These are phyloP conservation scores for Solidago caesia DNA, from an alignment of 129 eudicot species.

Conservation along the genomic window DNA sequence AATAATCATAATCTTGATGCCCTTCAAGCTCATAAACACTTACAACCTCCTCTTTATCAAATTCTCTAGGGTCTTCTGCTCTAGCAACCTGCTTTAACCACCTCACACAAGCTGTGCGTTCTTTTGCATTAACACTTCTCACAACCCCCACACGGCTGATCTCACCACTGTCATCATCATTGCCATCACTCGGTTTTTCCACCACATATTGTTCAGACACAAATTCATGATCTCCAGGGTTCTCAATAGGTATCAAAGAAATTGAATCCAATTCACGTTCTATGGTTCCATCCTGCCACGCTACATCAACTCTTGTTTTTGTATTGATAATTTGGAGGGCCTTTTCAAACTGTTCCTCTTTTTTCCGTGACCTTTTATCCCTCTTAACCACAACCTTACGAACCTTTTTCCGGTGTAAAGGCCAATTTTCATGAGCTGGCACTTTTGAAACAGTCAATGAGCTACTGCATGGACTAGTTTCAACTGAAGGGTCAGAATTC, in stretches of 20 bases:
- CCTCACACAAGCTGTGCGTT: slow-evolving; percentile 83
- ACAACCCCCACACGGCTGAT: slow-evolving; percentile 87
- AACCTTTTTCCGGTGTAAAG: slow-evolving; percentile 79
- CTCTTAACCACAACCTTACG: slow-evolving; percentile 73
- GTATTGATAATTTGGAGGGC: slow-evolving; percentile 73
- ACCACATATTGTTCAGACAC: slow-evolving; percentile 94
- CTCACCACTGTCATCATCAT: slow-evolving; percentile 47
- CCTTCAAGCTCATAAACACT: slow-evolving; percentile 99
- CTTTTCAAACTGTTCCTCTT: slow-evolving; percentile 74
- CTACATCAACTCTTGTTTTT: slow-evolving; percentile 78
- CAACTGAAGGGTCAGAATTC: slow-evolving; percentile 37
- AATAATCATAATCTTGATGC: slow-evolving; percentile 96
- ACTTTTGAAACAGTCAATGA: slow-evolving; percentile 64
- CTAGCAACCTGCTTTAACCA: slow-evolving; percentile 84
- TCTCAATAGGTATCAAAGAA: slow-evolving; percentile 76
- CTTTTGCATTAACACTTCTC: slow-evolving; percentile 93
- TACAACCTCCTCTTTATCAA: slow-evolving; percentile 86
- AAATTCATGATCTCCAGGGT: slow-evolving; percentile 98
- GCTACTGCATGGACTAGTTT: slow-evolving; percentile 43
- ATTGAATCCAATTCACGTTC: slow-evolving; percentile 57
- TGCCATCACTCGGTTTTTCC: slow-evolving; percentile 73
- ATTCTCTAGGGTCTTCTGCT: slow-evolving; percentile 88
- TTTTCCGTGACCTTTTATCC: slow-evolving; percentile 72
- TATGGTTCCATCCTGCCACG: slow-evolving; percentile 94
- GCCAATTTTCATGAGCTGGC: slow-evolving; percentile 60